Conservation (phyloP, 805 yeast genomes). For the Candida yuanshanica region DNA sequence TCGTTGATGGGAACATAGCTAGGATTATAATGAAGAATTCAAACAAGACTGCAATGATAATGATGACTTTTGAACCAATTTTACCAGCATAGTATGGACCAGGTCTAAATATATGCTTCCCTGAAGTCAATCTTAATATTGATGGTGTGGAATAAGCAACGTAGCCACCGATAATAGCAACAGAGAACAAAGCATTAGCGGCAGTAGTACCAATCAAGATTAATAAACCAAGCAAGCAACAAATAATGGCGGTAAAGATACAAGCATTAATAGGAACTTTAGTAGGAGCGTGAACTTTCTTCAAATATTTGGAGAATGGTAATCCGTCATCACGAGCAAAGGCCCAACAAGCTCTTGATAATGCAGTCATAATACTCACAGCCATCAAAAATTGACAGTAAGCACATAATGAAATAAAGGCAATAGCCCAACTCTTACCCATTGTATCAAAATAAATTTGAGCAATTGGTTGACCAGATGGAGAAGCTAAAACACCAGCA, state of each 20-base stretch:
- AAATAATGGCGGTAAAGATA: constrained; percentile 43
- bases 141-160: constrained; percentile 62
- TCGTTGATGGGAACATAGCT: constrained; percentile 51
- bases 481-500: constrained; percentile 26
- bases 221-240: constrained; percentile 50
- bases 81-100: constrained; percentile 61
- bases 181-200: constrained; percentile 61
- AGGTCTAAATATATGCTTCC: constrained; percentile 38
- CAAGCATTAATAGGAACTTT: constrained; percentile 63
- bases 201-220: constrained; percentile 56
- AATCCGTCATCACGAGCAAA: constrained; percentile 73
- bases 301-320: constrained; percentile 48
- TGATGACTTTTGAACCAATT: constrained; percentile 35
- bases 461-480: constrained; percentile 57
- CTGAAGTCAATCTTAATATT: constrained; percentile 39
- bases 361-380: constrained; percentile 53
- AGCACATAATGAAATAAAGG: constrained; percentile 53
- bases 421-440: constrained; percentile 61
- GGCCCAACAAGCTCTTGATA: constrained; percentile 70
- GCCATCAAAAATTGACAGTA: constrained; percentile 64
- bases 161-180: constrained; percentile 57
- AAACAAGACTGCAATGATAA: constrained; percentile 43
- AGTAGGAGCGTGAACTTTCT: constrained; percentile 46
- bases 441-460: constrained; percentile 55
- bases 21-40: constrained; percentile 45